Percentiles rank a stretch among this genome's conserved stretches.
These are phyloP conservation scores for Calonectria honghensis DNA, from an alignment of 2,329 filamentous ascomycete genomes.

Conservation along the genomic window DNA sequence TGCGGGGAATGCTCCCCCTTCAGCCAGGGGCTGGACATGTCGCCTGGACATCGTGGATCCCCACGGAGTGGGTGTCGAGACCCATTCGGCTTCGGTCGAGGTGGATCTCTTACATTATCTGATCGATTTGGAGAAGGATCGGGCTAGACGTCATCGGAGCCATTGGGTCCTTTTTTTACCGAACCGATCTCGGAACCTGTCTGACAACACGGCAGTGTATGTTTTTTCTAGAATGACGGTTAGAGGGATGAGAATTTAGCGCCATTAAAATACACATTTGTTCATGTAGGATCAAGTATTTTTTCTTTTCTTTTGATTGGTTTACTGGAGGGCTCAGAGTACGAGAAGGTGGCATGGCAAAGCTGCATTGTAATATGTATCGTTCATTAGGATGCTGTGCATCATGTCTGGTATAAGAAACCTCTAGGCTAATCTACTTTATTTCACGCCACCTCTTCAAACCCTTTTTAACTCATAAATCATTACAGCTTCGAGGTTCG, in stretches of 20 bases:
- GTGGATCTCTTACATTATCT: constrained; percentile 34
- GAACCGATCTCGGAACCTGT: constrained; percentile 22
- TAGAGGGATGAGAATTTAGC: neutral
- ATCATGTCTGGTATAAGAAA: constrained; percentile 15
- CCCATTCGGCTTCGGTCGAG: constrained; percentile 20
- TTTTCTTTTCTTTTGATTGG: constrained; percentile 47
- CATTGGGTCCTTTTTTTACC: neutral
- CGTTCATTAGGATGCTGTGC: constrained; percentile 31
- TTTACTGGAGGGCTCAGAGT: constrained; percentile 63
- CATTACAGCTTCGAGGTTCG: constrained; percentile 47
- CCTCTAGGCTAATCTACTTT: neutral
- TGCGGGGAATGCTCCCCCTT: constrained; percentile 45
- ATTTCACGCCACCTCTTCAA: neutral
- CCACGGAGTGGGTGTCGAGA: constrained; percentile 45
- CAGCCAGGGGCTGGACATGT: neutral
- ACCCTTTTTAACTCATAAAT: neutral
- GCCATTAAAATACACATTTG: neutral
- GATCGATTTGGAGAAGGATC: constrained; percentile 20
- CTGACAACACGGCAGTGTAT: too few species aligned
- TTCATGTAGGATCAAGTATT: neutral
- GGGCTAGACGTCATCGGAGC: constrained; percentile 20
- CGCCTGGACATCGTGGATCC: constrained; percentile 34
- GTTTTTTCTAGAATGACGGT: neutral
- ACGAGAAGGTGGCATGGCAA: neutral
- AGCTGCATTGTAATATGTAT: neutral